Evolutionary conservation across 2,329 filamentous ascomycete genomes (phyloP), one percentile per base, ranked within the genome.

Genomic region (Fusarium palustre): DNA sequence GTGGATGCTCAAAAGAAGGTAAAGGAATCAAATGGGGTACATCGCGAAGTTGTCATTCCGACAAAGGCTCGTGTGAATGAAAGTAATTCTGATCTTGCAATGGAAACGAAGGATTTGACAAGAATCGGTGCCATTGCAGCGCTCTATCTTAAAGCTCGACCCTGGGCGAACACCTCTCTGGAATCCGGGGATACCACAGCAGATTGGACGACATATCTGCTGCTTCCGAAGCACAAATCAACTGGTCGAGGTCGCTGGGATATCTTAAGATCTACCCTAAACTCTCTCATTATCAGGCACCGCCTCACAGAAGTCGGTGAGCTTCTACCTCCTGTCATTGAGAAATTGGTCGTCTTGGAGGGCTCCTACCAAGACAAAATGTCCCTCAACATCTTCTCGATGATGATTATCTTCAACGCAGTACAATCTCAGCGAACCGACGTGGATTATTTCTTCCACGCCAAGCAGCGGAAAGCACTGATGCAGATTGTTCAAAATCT

Each of bases 391-490:
- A 80, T 97, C 1, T 97, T 97, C 75, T 87, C 92, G 1, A 91
- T 96, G 79, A 89, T 93, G 75, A 88, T 97, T 47, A 90, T 92
- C 3, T 90, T 93, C 69, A 98, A 98, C 75, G 90, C 93, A 0
- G 89, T 98, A 1, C 94, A 94, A 25, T 97, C 94, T 7, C 92
- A 97, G 75, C 85, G 94, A 13, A 89, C 87, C 0, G 95, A 95
- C 72, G 84, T 87, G 57, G 94, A 97, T 76, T 97, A 97, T 76
- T 91, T 98, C 68, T 97, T 97, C 72, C 92, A 97, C 72, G 86
- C 88, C 1, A 88, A 86, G 15, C 94, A 94, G 72, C 82, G 87
- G 31, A 90, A 89, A 66, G 85, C 86, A 39, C 81, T 97, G 15
- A 81, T 90, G 28, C 83, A 88, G 55, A 82, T 97, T 3, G 90